Base-by-base conservation (phyloP, 208 protist species). In the Trypanosoma grayi region DNA sequence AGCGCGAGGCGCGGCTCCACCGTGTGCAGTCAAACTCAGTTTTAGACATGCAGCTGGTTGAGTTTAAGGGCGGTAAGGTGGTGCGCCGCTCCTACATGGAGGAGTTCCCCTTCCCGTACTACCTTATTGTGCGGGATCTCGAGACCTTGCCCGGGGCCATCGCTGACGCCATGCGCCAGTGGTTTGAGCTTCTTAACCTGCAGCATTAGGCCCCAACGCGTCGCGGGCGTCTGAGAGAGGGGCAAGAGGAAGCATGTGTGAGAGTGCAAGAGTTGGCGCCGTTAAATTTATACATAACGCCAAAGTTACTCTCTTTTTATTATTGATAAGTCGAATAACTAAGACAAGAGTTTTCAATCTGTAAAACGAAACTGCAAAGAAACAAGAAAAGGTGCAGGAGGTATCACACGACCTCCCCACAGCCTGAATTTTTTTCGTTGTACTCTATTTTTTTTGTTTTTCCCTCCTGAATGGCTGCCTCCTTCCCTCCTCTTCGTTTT, bases 51-150 rank as follows among this genome's bases (percentile, higher is more conserved):
- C 86, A 96, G 59, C 75, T 90, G 36, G 84, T 98, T 25, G 84
- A 94, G 63, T 97, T 96, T 53, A 73, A 59, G 30, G 71, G 64
- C 34, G 83, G 85, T 11, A 88, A 92, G 44, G 80, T 98, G 9
- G 76, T 94, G 48, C 82, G 91, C 10, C 87, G 75, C 6, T 75
- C 83, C 0, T 99, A 99, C 83, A 97, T 99, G 82, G 97, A 99
- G 55, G 87, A 93, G 43, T 99, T 99, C 73, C 99, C 99, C 34
- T 99, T 99, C 65, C 97, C 98, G 16, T 99, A 99, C 79, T 99
- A 99, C 73, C 78, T 99, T 13, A 84, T 99, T 47, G 86, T 99
- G 33, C 82, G 97, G 56, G 96, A 99, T 40, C 83, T 99, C 31
- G 73, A 94, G 28, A 81, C 79, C 34, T 83, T 99, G 34, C 98